Evolutionary conservation across 805 yeast genomes (phyloP), one percentile per base, ranked within the genome.

Genomic region (Grigorovia yakushimaensis): DNA sequence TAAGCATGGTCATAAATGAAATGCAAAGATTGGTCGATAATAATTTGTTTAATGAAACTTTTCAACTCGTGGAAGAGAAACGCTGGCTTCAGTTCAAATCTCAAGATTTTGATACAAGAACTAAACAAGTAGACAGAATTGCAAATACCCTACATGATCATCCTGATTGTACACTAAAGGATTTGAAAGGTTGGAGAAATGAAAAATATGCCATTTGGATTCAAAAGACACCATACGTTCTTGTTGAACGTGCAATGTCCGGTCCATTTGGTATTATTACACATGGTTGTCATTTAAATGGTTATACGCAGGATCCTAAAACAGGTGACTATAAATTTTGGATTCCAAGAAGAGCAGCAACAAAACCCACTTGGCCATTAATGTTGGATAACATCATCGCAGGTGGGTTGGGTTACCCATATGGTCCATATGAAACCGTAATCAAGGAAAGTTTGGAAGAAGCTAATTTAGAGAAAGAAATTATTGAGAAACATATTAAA

Each of bases 381-480:
- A 83, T 79, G 84, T 73, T 89, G 37, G 98, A 93, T 62, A 91
- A 89, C 62, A 88, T 95, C 1, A 85, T 93, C 6, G 98, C 96
- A 0, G 98, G 98, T 1, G 98, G 98, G 0, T 58, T 93, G 4
- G 96, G 95, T 0, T 73, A 82, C 61, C 96, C 95, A 0, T 71
- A 77, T 53, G 87, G 88, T 0, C 68, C 80, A 2, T 67, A 71
- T 58, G 95, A 87, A 42, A 91, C 97, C 0, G 78, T 82, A 3
- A 54, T 85, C 18, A 93, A 93, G 60, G 98, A 93, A 62, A 79
- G 95, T 57, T 72, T 71, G 50, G 98, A 93, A 58, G 98, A 93
- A 58, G 98, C 96, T 0, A 95, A 95, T 0, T 64, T 91, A n/a
- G 52, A 58, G 0, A 68, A 71, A 43, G 72, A 68, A 0, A 75